Evolutionary conservation across 2,329 filamentous ascomycete genomes (phyloP).

Genomic region (Pseudogymnoascus sp.): DNA sequence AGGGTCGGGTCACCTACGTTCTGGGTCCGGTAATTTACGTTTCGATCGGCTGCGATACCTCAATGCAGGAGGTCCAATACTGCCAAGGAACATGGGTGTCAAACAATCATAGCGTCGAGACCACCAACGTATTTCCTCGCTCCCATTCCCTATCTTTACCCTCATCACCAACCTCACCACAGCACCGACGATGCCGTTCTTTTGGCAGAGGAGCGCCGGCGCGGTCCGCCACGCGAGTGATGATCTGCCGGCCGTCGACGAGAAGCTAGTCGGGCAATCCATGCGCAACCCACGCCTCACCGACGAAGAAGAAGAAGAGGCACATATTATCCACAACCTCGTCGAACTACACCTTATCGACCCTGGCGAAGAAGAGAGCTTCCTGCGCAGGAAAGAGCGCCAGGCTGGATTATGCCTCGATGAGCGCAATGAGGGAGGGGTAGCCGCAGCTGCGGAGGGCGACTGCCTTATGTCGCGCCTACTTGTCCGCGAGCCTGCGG

Average conservation of each 20-base stretch:
- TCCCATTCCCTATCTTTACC: background rate
- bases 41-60: background rate
- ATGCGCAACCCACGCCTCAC: background rate
- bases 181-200: background rate
- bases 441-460: background rate
- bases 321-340: background rate
- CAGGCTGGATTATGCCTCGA: background rate
- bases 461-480: background rate
- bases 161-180: background rate
- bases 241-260: background rate
- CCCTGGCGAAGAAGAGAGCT: background rate
- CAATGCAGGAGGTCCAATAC: background rate
- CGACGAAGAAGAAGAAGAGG: conserved; percentile 1
- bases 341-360: conserved; percentile 1
- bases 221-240: background rate
- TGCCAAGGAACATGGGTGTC: background rate
- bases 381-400: background rate
- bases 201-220: background rate
- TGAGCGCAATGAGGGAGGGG: background rate
- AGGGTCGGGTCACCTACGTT: no score
- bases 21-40: background rate
- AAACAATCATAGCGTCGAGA: background rate
- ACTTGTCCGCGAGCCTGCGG: background rate
- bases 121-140: background rate
- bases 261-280: background rate